Percentiles rank a stretch among this genome's conserved stretches.
phyloP scores from a whole-genome alignment of 2,329 filamentous ascomycete genomes.

The Gaeumannomyces tritici region DNA sequence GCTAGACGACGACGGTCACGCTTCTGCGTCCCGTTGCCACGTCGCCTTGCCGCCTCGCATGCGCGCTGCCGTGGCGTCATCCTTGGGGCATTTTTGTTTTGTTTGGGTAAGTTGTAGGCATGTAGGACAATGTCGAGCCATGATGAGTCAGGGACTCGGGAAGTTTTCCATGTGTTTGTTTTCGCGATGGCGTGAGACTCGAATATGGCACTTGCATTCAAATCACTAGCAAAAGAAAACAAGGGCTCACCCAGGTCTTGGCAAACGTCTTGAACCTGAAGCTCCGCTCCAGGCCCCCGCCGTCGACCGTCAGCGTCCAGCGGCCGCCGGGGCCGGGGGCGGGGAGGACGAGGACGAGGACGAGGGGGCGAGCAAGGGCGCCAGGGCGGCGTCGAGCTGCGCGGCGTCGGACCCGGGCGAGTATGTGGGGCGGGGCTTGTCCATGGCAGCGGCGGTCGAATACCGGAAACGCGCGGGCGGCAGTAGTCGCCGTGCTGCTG shows the following conservation, averaged over 20 bases:
- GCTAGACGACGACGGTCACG: too few relatives aligned
- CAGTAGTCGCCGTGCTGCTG: too few relatives aligned
- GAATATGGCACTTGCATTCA: neutral
- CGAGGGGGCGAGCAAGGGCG: constrained; percentile 19
- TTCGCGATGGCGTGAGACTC: neutral
- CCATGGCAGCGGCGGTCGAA: neutral
- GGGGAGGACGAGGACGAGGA: too few relatives aligned
- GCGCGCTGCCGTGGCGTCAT: neutral
- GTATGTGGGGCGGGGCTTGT: constrained; percentile 19
- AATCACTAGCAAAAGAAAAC: neutral
- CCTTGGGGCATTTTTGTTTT: too few relatives aligned
- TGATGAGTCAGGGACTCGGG: neutral
- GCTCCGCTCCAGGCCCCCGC: constrained; percentile 46
- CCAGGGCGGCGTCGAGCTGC: constrained; percentile 23
- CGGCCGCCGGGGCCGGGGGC: constrained; percentile 19
- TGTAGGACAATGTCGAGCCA: neutral
- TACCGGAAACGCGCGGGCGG: neutral
- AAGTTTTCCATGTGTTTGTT: neutral
- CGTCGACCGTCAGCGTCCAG: constrained; percentile 42
- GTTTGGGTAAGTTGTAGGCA: too few relatives aligned
- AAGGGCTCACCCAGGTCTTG: constrained; percentile 49
- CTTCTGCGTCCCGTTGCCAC: too few relatives aligned
- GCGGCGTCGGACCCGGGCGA: constrained; percentile 34
- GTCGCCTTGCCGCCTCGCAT: neutral
- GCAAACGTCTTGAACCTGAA: constrained; percentile 58